Evolutionary conservation across 2,329 filamentous ascomycete species (phyloP).

Genomic region (Cordyceps farinosa): DNA sequence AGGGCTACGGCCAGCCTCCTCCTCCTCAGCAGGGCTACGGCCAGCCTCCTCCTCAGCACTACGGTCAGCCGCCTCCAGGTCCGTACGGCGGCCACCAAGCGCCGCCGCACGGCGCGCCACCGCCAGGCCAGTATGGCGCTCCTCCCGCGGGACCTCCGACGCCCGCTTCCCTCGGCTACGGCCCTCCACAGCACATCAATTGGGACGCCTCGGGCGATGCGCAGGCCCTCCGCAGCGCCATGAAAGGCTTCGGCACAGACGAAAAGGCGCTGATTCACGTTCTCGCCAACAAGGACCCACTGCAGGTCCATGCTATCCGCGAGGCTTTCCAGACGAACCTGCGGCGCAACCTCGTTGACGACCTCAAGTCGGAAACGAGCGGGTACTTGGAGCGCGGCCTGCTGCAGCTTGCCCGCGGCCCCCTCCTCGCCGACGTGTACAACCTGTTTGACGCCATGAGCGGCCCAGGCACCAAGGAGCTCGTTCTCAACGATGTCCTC

Average conservation of each 20-base stretch:
- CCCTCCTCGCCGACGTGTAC: constrained; percentile 71
- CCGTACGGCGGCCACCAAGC: constrained; percentile 24
- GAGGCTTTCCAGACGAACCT: constrained; percentile 57
- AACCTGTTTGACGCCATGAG: constrained; percentile 68
- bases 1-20: constrained; percentile 25
- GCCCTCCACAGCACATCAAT: constrained; percentile 63
- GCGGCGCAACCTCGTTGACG: constrained; percentile 66
- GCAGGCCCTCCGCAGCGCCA: constrained; percentile 69
- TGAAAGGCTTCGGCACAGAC: constrained; percentile 93
- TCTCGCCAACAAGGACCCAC: constrained; percentile 69
- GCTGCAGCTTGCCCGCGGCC: constrained; percentile 72
- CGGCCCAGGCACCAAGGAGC: constrained; percentile 82
- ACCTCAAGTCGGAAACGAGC: constrained; percentile 74
- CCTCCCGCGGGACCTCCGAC: constrained; percentile 49
- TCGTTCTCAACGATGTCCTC: constrained; percentile 79
- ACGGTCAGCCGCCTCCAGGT: constrained; percentile 29
- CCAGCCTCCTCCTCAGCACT: constrained; percentile 26
- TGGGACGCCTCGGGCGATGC: constrained; percentile 68
- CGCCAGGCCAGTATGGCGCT: constrained; percentile 38
- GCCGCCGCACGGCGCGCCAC: constrained; percentile 23
- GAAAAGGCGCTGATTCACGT: constrained; percentile 71
- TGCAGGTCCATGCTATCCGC: constrained; percentile 69
- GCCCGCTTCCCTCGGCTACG: constrained; percentile 70
- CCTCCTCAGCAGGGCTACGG: constrained; percentile 26
- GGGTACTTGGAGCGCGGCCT: constrained; percentile 73